These are phyloP conservation scores for Dactylellina leptospora DNA, from an alignment of 2,329 filamentous ascomycete species.

Conservation along the genomic window DNA sequence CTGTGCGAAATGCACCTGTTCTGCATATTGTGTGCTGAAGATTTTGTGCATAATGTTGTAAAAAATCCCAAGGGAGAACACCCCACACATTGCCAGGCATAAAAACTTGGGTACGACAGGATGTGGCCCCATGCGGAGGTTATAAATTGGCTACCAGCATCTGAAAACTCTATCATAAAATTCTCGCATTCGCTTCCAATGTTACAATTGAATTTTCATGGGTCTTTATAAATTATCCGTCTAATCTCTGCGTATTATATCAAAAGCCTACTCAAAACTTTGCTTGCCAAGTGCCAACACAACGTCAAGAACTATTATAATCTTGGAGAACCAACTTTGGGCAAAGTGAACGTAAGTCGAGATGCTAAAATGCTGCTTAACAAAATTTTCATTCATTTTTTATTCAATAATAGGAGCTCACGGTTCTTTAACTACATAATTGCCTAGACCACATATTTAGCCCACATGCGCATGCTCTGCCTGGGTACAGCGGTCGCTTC, in stretches of 20 bases:
- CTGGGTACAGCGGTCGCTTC: too few relatives aligned
- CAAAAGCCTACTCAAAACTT: too few relatives aligned
- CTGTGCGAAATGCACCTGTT: constrained; percentile 29
- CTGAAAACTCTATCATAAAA: constrained; percentile 23
- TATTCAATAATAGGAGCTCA: too few relatives aligned
- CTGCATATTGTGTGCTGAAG: constrained; percentile 20
- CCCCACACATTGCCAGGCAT: constrained; percentile 15
- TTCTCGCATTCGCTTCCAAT: constrained; percentile 36
- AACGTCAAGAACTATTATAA: not conserved
- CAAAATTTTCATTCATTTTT: too few relatives aligned
- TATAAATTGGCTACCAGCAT: constrained; percentile 43
- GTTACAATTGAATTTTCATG: constrained; percentile 15
- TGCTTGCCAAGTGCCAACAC: constrained; percentile 6
- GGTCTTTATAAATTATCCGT: constrained; percentile 18
- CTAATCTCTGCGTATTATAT: too few relatives aligned
- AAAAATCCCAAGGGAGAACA: not conserved
- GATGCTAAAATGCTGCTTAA: too few relatives aligned
- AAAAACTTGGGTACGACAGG: constrained; percentile 2
- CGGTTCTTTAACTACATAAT: too few relatives aligned
- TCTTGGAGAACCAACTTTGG: too few relatives aligned
- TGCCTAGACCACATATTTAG: too few relatives aligned
- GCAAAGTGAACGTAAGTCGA: too few relatives aligned
- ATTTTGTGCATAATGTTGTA: constrained; percentile 23
- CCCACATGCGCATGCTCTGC: too few relatives aligned
- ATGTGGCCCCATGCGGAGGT: not conserved